phyloP scores from a whole-genome alignment of 257 asterid species.

The Thymus quinquecostatus region DNA sequence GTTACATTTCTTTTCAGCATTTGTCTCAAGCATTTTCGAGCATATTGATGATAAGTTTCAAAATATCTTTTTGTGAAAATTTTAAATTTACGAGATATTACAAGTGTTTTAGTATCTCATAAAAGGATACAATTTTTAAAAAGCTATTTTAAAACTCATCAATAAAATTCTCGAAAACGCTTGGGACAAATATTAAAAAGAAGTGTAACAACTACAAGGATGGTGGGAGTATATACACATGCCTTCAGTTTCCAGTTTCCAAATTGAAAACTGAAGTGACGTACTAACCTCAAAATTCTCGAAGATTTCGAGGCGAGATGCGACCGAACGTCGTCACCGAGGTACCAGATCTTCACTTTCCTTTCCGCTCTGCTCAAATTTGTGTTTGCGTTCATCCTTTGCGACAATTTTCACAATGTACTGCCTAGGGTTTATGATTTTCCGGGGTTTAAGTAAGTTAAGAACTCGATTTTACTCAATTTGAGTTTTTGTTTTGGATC shows the following conservation, averaged over 20 bases:
- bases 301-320: constrained; percentile 54
- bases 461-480: constrained; percentile 17
- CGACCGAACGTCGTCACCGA: constrained; percentile 86
- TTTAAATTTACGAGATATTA: too few species aligned
- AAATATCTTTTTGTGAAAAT: too few species aligned
- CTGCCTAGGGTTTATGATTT: constrained; percentile 36
- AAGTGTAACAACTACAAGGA: too few species aligned
- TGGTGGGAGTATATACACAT: too few species aligned
- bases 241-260: constrained; percentile 7
- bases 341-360: constrained; percentile 45
- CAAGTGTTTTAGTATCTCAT: too few species aligned
- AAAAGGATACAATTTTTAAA: too few species aligned
- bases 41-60: too few species aligned
- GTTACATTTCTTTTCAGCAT: too few species aligned
- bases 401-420: constrained; percentile 14
- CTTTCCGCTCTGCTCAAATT: constrained; percentile 20
- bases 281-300: constrained; percentile 34
- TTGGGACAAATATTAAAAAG: too few species aligned
- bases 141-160: too few species aligned
- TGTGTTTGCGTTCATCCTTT: neutral
- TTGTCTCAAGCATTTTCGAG: too few species aligned
- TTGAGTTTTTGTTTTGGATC: constrained; percentile 1
- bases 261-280: constrained; percentile 23
- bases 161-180: too few species aligned
- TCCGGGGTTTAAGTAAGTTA: constrained; percentile 30